Evolutionary conservation across 2,329 filamentous ascomycete genomes (phyloP).

Genomic region (Rhinocladiella mackenziei): DNA sequence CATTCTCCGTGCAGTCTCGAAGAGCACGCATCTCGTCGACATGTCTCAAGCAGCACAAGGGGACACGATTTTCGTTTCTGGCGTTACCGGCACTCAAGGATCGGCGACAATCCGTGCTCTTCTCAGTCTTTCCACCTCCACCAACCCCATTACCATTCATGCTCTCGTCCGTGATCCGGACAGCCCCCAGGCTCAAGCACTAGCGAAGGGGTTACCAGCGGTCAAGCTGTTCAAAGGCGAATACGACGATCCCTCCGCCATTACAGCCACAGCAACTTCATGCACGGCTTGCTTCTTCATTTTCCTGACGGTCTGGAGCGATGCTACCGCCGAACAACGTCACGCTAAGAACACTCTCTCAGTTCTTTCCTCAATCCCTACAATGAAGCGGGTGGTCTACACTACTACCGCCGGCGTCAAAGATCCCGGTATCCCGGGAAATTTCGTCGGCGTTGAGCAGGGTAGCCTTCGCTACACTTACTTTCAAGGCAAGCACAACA

Average conservation of each 20-base stretch:
- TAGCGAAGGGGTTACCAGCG: conserved; percentile 41
- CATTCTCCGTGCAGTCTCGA: too few relatives aligned
- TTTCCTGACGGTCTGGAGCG: conserved; percentile 10
- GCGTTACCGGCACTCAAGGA: conserved; percentile 40
- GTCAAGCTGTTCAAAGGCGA: conserved; percentile 56
- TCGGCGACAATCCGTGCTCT: conserved; percentile 33
- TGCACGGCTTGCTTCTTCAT: conserved; percentile 12
- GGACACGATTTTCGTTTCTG: conserved; percentile 33
- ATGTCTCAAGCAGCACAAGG: conserved; percentile 2
- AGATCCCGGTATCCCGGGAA: conserved; percentile 4
- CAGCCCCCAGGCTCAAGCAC: conserved; percentile 49
- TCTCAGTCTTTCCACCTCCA: conserved; percentile 9
- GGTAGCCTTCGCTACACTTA: background rate
- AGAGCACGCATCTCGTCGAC: too few relatives aligned
- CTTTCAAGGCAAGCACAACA: conserved; percentile 1
- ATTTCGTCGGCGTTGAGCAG: conserved; percentile 2
- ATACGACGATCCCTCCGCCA: conserved; percentile 42
- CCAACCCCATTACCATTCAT: conserved; percentile 46
- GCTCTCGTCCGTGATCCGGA: conserved; percentile 54
- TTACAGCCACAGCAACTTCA: conserved; percentile 2
- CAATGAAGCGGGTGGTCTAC: conserved; percentile 11
- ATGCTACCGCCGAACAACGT: conserved; percentile 6
- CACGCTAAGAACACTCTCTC: conserved; percentile 11
- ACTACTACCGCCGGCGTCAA: conserved; percentile 7
- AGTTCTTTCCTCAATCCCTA: conserved; percentile 4